These are phyloP conservation scores for Pelagophyceae sp. DNA, from an alignment of 352 stramenopile genomes.

Conservation along the genomic window DNA sequence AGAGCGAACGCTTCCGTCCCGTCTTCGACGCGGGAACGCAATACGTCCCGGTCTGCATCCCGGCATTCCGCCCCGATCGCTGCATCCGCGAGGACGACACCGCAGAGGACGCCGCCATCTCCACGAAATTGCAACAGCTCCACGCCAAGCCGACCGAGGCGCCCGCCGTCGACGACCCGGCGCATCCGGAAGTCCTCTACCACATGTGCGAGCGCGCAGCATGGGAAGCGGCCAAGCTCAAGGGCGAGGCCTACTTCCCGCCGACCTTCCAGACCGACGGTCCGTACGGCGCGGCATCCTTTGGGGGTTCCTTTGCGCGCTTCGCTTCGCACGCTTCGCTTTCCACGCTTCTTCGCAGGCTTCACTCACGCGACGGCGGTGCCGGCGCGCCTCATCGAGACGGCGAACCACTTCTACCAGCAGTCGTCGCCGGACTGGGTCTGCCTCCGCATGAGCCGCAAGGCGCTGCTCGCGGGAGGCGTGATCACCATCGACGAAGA, in stretches of 20 bases:
- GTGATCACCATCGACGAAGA: slow-evolving; percentile 43
- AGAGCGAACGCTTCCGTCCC: slow-evolving; percentile 43
- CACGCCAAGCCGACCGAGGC: slow-evolving; percentile 20
- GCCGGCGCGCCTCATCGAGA: slow-evolving; percentile 37
- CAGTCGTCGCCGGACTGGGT: slow-evolving; percentile 40
- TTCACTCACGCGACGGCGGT: slow-evolving; percentile 49
- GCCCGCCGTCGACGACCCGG: slow-evolving; percentile 19
- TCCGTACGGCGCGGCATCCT: too few relatives aligned
- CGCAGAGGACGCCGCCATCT: slow-evolving; percentile 22
- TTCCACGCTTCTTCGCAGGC: too few relatives aligned
- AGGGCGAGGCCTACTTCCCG: slow-evolving; percentile 42
- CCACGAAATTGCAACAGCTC: slow-evolving; percentile 31
- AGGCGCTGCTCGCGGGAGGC: slow-evolving; percentile 35
- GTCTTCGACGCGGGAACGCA: slow-evolving; percentile 40
- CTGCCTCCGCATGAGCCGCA: slow-evolving; percentile 42
- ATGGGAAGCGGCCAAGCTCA: slow-evolving; percentile 37
- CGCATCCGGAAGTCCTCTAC: slow-evolving; percentile 36
- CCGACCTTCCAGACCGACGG: slow-evolving; percentile 48
- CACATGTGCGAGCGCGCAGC: slow-evolving; percentile 46
- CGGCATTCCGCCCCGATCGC: slow-evolving; percentile 47
- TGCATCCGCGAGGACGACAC: slow-evolving; percentile 44
- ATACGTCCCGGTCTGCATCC: slow-evolving; percentile 50
- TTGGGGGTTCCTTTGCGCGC: too few relatives aligned
- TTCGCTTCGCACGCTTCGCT: too few relatives aligned
- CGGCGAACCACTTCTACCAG: slow-evolving; percentile 52